These are phyloP conservation scores for Vigna radiata DNA, from an alignment of 306 rosid genomes.

Conservation along the genomic window DNA sequence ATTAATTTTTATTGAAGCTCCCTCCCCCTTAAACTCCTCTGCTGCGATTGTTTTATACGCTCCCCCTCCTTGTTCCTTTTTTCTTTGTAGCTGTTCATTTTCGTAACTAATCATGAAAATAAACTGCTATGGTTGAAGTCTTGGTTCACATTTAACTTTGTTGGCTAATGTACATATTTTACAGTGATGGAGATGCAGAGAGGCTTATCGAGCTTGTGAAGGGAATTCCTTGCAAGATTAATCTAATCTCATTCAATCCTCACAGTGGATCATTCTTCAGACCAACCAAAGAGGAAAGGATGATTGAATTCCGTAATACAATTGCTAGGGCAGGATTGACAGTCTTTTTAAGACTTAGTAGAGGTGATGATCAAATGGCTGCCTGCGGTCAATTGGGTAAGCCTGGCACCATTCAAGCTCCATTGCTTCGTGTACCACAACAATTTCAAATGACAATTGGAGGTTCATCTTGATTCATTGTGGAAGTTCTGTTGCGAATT, in stretches of 20 bases:
- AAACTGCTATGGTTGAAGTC: background rate
- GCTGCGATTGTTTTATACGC: background rate
- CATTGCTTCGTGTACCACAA: conserved; percentile 77
- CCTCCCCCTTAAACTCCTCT: background rate
- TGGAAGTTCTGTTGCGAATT: conserved; percentile 3
- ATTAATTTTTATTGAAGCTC: background rate
- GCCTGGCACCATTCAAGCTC: conserved; percentile 78
- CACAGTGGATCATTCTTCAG: conserved; percentile 83
- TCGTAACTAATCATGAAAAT: background rate
- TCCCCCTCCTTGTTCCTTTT: background rate
- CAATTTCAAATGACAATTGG: conserved; percentile 68
- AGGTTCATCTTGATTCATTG: conserved; percentile 49
- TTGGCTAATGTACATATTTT: background rate
- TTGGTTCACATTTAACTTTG: background rate
- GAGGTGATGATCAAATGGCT: conserved; percentile 98
- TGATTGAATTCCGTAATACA: conserved; percentile 75
- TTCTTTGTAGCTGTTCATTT: background rate
- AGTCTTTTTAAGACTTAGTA: conserved; percentile 75
- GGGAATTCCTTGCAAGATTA: conserved; percentile 96
- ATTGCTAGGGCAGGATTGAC: conserved; percentile 70
- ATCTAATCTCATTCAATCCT: conserved; percentile 86
- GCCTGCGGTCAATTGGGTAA: conserved; percentile 97
- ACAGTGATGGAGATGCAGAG: conserved; percentile 74
- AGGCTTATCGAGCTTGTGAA: conserved; percentile 75
- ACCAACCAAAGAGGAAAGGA: conserved; percentile 79